A percentile compares a stretch with the other conserved stretches of the same genome.
Conservation (phyloP, 225 moss, liverwort and hornwort species). For the Asterella californica region DNA sequence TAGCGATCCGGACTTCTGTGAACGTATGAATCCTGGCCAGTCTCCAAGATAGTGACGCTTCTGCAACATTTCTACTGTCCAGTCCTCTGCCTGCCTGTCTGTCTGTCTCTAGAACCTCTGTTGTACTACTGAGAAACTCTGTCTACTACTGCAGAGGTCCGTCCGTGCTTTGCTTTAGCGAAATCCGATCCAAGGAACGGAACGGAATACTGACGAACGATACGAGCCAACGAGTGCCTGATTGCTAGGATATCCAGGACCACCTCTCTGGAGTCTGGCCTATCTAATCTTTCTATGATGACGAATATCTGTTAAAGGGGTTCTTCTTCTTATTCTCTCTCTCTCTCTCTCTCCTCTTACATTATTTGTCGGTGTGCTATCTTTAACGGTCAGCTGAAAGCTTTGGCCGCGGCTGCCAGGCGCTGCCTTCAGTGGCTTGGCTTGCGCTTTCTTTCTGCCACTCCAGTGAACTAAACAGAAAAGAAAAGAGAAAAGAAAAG, state of each 20-base stretch:
- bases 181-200: too few relatives aligned
- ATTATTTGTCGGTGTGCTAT: slow-evolving; percentile 19
- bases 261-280: neutral
- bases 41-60: neutral
- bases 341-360: neutral
- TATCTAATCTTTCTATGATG: neutral
- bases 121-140: neutral
- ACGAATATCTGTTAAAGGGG: neutral
- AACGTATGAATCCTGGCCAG: neutral
- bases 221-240: too few relatives aligned
- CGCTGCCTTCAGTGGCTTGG: neutral
- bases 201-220: too few relatives aligned
- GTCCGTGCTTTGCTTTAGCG: too few relatives aligned
- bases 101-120: neutral
- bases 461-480: neutral
- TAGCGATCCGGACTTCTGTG: neutral
- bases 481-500: too few relatives aligned
- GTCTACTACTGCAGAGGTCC: too few relatives aligned
- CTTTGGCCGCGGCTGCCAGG: neutral
- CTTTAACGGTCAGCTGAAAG: slow-evolving; percentile 12
- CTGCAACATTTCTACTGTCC: neutral
- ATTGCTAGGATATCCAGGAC: too few relatives aligned
- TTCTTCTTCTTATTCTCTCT: neutral
- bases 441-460: neutral
- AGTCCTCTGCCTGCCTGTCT: neutral